These are phyloP conservation scores for Cryptococcus jaspeensis DNA, from an alignment of 1,284 basidiomycete genomes.

Conservation along the genomic window DNA sequence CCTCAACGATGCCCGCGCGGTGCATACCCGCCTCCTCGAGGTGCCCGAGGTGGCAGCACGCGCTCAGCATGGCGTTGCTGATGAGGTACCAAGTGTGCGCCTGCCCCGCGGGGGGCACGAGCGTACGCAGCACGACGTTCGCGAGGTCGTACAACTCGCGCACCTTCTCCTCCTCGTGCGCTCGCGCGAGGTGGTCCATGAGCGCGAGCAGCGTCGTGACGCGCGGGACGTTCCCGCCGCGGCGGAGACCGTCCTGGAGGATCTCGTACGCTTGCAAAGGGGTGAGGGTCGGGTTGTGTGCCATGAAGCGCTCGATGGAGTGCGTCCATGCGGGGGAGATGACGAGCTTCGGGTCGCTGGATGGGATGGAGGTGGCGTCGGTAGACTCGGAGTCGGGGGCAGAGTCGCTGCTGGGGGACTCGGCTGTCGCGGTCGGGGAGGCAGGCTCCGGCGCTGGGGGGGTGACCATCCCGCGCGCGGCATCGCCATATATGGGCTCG, in stretches of 20 bases:
- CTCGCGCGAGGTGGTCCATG: constrained; percentile 67
- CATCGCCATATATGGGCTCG: constrained; percentile 22
- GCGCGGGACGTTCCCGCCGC: constrained; percentile 22
- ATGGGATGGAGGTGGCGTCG: constrained; percentile 2
- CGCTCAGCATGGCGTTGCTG: constrained; percentile 86
- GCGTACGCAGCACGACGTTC: constrained; percentile 60
- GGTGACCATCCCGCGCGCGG: constrained; percentile 13
- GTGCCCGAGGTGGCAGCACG: constrained; percentile 74
- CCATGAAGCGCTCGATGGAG: constrained; percentile 25
- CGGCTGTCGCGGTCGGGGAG: constrained; percentile 8
- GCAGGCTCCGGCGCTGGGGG: constrained; percentile 11
- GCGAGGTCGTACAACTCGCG: constrained; percentile 67
- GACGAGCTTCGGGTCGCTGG: background rate
- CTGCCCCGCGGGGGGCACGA: constrained; percentile 42
- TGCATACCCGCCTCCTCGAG: constrained; percentile 77
- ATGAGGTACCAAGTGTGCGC: constrained; percentile 67
- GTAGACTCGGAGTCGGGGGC: constrained; percentile 1
- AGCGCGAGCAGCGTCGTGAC: constrained; percentile 59
- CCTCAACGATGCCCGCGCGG: constrained; percentile 71
- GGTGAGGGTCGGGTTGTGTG: constrained; percentile 17
- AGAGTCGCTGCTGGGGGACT: background rate
- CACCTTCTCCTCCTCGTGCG: constrained; percentile 62
- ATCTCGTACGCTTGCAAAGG: constrained; percentile 21
- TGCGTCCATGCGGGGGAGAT: constrained; percentile 20
- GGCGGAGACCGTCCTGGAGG: constrained; percentile 20